phyloP scores from a whole-genome alignment of 495 filamentous ascomycete genomes.

The Hypomontagnella monticulosa region DNA sequence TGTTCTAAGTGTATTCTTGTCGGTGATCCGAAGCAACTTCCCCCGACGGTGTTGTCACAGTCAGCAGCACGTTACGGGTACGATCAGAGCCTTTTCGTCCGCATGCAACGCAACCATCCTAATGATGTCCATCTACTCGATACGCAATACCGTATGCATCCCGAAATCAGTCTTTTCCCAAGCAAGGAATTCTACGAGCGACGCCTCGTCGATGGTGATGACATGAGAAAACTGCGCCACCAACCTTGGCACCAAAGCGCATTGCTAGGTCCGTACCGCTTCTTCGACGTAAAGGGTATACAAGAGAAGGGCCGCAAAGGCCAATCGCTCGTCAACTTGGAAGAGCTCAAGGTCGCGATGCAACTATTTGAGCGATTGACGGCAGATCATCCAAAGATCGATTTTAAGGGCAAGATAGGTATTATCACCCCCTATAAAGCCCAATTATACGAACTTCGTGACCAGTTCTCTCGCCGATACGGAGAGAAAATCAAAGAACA shows the following conservation, averaged over 20 bases:
- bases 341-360: constrained; percentile 86
- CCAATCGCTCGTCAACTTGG: constrained; percentile 89
- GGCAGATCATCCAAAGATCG: constrained; percentile 71
- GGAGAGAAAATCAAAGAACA: constrained; percentile 77
- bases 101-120: constrained; percentile 93
- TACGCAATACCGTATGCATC: constrained; percentile 99
- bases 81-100: constrained; percentile 96
- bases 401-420: constrained; percentile 86
- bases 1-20: constrained; percentile 97
- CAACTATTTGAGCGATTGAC: constrained; percentile 80
- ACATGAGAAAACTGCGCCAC: constrained; percentile 78
- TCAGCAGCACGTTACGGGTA: constrained; percentile 93
- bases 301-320: constrained; percentile 79
- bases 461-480: constrained; percentile 72
- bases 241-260: constrained; percentile 86
- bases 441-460: constrained; percentile 82
- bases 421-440: constrained; percentile 98
- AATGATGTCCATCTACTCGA: constrained; percentile 93
- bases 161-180: constrained; percentile 89
- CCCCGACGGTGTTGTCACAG: constrained; percentile 92
- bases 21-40: constrained; percentile 96
- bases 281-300: constrained; percentile 93
- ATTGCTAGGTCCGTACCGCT: constrained; percentile 91
- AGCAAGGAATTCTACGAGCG: constrained; percentile 92
- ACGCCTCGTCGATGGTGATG: constrained; percentile 80